A percentile compares a stretch with the other conserved stretches of the same genome.
Evolutionary conservation across 108 stramenopile species (phyloP).

Genomic region (Cyclotella atomus): DNA sequence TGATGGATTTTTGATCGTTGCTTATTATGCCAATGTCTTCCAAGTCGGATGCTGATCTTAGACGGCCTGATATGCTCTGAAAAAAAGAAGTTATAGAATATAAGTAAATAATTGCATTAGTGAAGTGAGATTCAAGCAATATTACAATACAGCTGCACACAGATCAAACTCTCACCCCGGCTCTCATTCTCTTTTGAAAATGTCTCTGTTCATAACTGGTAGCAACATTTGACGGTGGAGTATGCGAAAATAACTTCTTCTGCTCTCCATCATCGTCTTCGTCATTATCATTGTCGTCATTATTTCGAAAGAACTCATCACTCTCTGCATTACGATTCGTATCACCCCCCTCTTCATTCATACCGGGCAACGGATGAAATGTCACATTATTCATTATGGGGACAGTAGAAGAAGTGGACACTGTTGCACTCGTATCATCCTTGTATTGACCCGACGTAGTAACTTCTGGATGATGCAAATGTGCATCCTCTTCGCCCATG

Average conservation of each 20-base stretch:
- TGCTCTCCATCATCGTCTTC: slow-evolving; percentile 14
- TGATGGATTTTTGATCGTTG: slow-evolving; percentile 81
- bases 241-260: slow-evolving; percentile 50
- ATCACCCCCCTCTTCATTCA: not conserved
- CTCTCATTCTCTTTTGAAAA: slow-evolving; percentile 80
- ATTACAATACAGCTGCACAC: too few relatives aligned
- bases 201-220: slow-evolving; percentile 80
- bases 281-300: not conserved
- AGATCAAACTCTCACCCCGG: slow-evolving; percentile 82
- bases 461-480: not conserved
- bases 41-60: slow-evolving; percentile 82
- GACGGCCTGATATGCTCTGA: slow-evolving; percentile 82
- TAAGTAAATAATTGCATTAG: not conserved
- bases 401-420: slow-evolving; percentile 5
- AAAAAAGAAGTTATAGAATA: not conserved
- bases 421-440: slow-evolving; percentile 1
- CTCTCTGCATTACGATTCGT: not conserved
- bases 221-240: slow-evolving; percentile 69
- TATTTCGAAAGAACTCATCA: not conserved
- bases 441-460: not conserved
- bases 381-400: not conserved
- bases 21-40: slow-evolving; percentile 87
- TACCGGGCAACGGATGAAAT: slow-evolving; percentile 1
- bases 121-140: not conserved
- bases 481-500: not conserved